Evolutionary conservation across 768 basidiomycete genomes (phyloP), one percentile per base, ranked within the genome.

Genomic region (Lactarius tabidus): DNA sequence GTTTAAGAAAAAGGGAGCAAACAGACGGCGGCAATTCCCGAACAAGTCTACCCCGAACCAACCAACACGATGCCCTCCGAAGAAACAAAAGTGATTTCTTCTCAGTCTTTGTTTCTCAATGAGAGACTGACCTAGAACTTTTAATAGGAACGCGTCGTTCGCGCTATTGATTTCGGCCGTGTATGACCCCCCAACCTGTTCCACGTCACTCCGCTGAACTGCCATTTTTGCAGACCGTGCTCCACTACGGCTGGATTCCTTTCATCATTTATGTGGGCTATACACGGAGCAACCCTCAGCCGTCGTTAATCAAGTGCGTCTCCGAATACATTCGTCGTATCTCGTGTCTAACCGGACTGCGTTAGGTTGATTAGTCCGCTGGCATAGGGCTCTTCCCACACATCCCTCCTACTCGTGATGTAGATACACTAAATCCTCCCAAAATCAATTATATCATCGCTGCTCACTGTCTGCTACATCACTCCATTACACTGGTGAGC

Each of bases 221-320:
- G 35, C 6, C 53, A 12, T 48, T 48, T n/a, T 33, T 67, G 28
- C 72, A 97, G 95, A 93, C 90, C 65, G 82, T 95, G 71, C 74
- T 97, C 60, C 94, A 97, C 78, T 97, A 95, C 71, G 89, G 88
- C 69, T 98, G 95, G 93, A 94, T 98, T 72, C 96, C 96, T 36
- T 79, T 95, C 74, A 93, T 98, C 73, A 95, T 98, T 72, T 97
- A 95, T 76, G 84, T 97, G 73, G 96, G 95, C 39, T 97, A 91
- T 80, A 91, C 90, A 60, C 81, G 90, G 70, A 95, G 93, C 74
- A 93, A 90, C 74, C 95, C 95, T 35, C 93, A 95, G 71, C 95
- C 95, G 23, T 94, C 93, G 43, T 80, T 98, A 72, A 96, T 96
- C 77, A 95, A 97, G 95, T 96, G 61, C 71, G 92, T 61, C 23